phyloP scores from a whole-genome alignment of 495 filamentous ascomycete genomes.

The Oidiodendron maius region DNA sequence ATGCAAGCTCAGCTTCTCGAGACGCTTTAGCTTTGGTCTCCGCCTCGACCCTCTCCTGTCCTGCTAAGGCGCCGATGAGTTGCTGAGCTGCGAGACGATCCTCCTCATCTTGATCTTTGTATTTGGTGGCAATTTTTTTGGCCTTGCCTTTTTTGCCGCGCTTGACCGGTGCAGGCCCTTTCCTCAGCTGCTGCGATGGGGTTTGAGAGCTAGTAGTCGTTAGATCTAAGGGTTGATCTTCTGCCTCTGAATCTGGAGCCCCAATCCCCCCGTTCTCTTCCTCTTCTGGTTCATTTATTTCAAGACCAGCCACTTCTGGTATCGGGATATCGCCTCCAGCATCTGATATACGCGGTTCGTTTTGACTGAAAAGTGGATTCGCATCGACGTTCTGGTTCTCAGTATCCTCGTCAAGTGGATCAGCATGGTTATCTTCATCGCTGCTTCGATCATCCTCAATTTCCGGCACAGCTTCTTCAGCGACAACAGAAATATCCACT shows the following conservation, averaged over 20 bases:
- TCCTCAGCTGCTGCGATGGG: slow-evolving; percentile 24
- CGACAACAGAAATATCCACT: neutral
- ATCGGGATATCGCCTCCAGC: slow-evolving; percentile 22
- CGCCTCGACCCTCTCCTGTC: slow-evolving; percentile 43
- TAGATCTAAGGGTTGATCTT: slow-evolving; percentile 9
- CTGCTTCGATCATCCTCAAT: slow-evolving; percentile 26
- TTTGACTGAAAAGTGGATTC: slow-evolving; percentile 40
- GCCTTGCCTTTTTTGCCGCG: slow-evolving; percentile 81
- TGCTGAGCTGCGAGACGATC: slow-evolving; percentile 78
- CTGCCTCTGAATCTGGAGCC: slow-evolving; percentile 18
- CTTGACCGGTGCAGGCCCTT: slow-evolving; percentile 38
- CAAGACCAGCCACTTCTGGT: slow-evolving; percentile 27
- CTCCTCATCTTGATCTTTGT: slow-evolving; percentile 91
- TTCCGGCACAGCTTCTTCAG: slow-evolving; percentile 22
- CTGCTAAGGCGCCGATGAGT: slow-evolving; percentile 68
- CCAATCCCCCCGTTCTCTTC: slow-evolving; percentile 7
- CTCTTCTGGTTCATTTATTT: slow-evolving; percentile 22
- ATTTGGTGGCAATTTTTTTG: slow-evolving; percentile 85
- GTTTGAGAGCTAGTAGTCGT: slow-evolving; percentile 15
- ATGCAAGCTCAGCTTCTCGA: slow-evolving; percentile 54
- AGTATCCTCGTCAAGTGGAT: slow-evolving; percentile 25
- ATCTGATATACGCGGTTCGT: slow-evolving; percentile 19
- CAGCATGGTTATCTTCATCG: slow-evolving; percentile 7
- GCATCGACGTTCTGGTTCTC: slow-evolving; percentile 27
- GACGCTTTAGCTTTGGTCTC: slow-evolving; percentile 44